A percentile compares a stretch with the other conserved stretches of the same genome.
phyloP scores from a whole-genome alignment of 2,329 filamentous ascomycete genomes.

The Botrytis elliptica region DNA sequence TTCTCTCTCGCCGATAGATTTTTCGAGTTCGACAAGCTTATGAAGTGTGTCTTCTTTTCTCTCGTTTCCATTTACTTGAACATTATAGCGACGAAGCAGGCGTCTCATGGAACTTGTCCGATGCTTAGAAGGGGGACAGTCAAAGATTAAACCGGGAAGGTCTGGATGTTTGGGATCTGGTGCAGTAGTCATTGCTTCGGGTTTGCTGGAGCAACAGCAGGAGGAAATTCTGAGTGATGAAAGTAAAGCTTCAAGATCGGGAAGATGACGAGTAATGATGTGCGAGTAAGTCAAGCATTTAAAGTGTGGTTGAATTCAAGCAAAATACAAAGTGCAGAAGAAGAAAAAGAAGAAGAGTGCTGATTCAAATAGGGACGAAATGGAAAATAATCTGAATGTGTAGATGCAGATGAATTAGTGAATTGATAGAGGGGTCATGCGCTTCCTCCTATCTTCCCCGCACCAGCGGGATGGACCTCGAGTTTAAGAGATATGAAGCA shows the following conservation, averaged over 20 bases:
- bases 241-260: background rate
- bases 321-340: background rate
- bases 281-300: background rate
- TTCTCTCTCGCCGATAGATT: background rate
- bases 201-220: background rate
- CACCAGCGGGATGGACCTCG: background rate
- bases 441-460: background rate
- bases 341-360: background rate
- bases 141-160: conserved; percentile 2
- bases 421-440: background rate
- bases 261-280: background rate
- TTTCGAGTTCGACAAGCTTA: conserved; percentile 8
- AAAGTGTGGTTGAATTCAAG: background rate
- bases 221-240: background rate
- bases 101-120: background rate
- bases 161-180: background rate
- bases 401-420: background rate
- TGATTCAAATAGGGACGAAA: background rate
- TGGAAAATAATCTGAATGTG: background rate
- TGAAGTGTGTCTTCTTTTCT: background rate
- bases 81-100: background rate
- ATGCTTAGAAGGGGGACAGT: background rate
- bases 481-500: background rate
- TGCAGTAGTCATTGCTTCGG: background rate
- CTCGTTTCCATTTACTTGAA: background rate